Conservation (phyloP, 192 early-diverging fungal genomes). For the Coemansia sp. region DNA sequence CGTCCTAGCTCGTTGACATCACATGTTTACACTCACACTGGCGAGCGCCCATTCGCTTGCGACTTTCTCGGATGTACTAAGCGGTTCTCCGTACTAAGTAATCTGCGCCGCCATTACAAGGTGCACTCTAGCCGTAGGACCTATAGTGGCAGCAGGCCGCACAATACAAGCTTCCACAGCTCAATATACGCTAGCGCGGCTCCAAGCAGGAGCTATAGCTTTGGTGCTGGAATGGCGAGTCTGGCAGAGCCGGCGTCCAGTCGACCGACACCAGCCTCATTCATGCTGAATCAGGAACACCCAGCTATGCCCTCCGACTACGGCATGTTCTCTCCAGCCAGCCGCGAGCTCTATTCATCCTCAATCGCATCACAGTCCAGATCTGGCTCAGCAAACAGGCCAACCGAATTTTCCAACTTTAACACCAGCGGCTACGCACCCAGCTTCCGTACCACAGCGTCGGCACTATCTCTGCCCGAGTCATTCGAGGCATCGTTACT, state of each 20-base stretch:
- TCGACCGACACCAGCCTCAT: background rate
- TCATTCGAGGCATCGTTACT: background rate
- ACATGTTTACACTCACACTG: slow-evolving; percentile 65
- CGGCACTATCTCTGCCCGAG: background rate
- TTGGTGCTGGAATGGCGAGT: background rate
- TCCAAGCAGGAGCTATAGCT: background rate
- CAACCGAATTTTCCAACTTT: background rate
- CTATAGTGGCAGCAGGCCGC: background rate
- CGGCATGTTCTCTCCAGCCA: background rate
- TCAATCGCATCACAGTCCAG: background rate
- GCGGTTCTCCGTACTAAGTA: slow-evolving; percentile 76
- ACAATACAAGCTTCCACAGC: background rate
- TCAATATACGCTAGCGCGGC: background rate
- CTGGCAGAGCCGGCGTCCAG: background rate
- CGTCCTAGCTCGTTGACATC: slow-evolving; percentile 60
- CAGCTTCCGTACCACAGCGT: slow-evolving; percentile 9
- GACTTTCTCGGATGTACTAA: slow-evolving; percentile 59
- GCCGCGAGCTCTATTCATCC: background rate
- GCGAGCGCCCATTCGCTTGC: slow-evolving; percentile 61
- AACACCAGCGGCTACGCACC: background rate
- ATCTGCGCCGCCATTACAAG: slow-evolving; percentile 67
- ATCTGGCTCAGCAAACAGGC: background rate
- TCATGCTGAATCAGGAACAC: background rate
- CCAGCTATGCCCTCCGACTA: background rate
- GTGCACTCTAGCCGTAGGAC: slow-evolving; percentile 27